phyloP scores from a whole-genome alignment of 1,284 basidiomycete species.

The Amylostereum chailletii region DNA sequence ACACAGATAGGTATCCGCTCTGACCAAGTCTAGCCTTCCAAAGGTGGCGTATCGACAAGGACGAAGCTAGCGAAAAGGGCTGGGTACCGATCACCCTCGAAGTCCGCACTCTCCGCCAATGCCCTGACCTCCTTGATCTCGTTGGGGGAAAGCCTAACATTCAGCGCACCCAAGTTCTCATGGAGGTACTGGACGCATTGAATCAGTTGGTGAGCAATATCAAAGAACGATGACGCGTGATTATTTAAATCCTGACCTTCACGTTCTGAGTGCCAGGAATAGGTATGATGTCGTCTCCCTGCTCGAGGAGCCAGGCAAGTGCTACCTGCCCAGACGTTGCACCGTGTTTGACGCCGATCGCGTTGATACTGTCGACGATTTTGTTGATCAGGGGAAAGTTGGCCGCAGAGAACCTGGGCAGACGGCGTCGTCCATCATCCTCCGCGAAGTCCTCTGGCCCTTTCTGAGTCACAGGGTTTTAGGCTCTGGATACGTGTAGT shows the following conservation, averaged over 20 bases:
- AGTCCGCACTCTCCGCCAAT: slow-evolving; percentile 14
- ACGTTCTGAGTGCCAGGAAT: slow-evolving; percentile 28
- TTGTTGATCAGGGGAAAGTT: slow-evolving; percentile 39
- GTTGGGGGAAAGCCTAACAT: slow-evolving; percentile 19
- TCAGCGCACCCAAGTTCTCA: slow-evolving; percentile 22
- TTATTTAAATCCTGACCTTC: slow-evolving; percentile 5
- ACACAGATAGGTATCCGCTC: too few relatives aligned
- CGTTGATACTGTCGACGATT: slow-evolving; percentile 28
- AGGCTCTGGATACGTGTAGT: not conserved
- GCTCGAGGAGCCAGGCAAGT: slow-evolving; percentile 41
- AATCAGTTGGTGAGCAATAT: not conserved
- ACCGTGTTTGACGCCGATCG: slow-evolving; percentile 25
- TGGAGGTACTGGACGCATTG: slow-evolving; percentile 18
- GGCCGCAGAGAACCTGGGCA: slow-evolving; percentile 29
- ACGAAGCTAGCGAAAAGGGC: slow-evolving; percentile 2
- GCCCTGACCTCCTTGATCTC: slow-evolving; percentile 22
- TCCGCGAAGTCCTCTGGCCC: slow-evolving; percentile 42
- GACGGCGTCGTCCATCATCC: slow-evolving; percentile 33
- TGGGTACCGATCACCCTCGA: slow-evolving; percentile 10
- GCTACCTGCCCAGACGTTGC: slow-evolving; percentile 35
- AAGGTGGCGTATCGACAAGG: slow-evolving; percentile 7
- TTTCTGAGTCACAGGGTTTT: slow-evolving; percentile 21
- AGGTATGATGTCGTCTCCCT: slow-evolving; percentile 30
- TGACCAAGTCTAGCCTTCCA: not conserved
- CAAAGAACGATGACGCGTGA: not conserved